Evolutionary conservation across 83 land plant genomes (phyloP), one percentile per base, ranked within the genome.

Genomic region (Picea abies): DNA sequence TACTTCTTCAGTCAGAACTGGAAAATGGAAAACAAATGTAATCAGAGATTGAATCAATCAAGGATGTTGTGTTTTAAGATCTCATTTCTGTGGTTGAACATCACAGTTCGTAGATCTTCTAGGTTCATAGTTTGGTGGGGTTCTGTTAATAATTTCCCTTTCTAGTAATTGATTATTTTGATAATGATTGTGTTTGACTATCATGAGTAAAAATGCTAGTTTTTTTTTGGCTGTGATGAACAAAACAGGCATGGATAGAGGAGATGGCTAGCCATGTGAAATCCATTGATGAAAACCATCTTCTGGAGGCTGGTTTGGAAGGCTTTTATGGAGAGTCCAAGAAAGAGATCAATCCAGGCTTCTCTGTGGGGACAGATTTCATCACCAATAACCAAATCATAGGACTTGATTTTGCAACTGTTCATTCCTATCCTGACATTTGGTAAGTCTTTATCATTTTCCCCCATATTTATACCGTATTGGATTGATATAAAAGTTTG

Each of bases 241-340:
- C 87, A 41, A 91, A 72, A 87, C 93, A 2, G 91, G 60, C 61
- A 12, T 91, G 70, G 89, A n/a, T 91, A 41, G 44, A 41, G 44
- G 44, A 41, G 44, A 41, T 41, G 41, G 41, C 29, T 26, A 26
- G 29, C 29, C 29, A 26, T 26, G 29, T 26, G 0, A 26, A 26
- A 26, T 26, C 29, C 44, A 41, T 41, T 41, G 44, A 91, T 63
- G 60, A 44, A 20, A 85, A 91, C 7, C 91, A 91, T 76, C 82
- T 91, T 52, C 76, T 91, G 22, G 86, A 80, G 37, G 72, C 84
- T 0, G 93, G 93, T 20, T 60, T 90, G 82, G 94, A 94, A 82
- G 96, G 96, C 6, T 92, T 87, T 66, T 94, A 94, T 79, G 89
- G 94, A 25, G 85, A 88, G 4, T 81, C 88, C 15, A n/a, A 17